These are phyloP conservation scores for Macadamia integrifolia DNA, from an alignment of 164 flowering plant genomes.

Conservation along the genomic window DNA sequence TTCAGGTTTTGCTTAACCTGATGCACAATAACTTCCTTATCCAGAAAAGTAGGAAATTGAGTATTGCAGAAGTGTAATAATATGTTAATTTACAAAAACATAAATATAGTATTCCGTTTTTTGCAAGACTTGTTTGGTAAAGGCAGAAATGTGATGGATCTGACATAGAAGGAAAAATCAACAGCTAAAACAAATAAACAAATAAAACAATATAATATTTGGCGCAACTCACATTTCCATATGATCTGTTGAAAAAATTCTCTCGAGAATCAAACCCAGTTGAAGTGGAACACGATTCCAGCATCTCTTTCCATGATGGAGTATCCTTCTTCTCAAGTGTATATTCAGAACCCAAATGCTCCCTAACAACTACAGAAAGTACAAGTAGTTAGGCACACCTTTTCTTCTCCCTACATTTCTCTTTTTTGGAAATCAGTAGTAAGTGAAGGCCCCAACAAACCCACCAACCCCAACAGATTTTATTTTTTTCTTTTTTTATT, in stretches of 20 bases:
- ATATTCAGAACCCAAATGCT: constrained; percentile 13
- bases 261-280: constrained; percentile 21
- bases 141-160: not conserved
- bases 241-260: constrained; percentile 7
- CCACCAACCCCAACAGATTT: too few relatives aligned
- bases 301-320: constrained; percentile 47
- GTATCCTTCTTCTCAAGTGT: constrained; percentile 24
- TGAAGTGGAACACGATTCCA: constrained; percentile 28
- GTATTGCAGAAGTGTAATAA: not conserved
- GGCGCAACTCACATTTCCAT: constrained; percentile 29
- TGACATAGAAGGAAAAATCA: not conserved
- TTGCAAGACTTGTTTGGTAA: not conserved
- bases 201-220: not conserved
- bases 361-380: constrained; percentile 32
- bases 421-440: too few relatives aligned
- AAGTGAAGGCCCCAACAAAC: too few relatives aligned
- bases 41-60: not conserved
- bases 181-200: not conserved
- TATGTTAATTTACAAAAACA: not conserved
- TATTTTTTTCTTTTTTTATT: too few relatives aligned
- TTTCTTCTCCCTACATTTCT: too few relatives aligned
- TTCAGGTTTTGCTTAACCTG: not conserved
- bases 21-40: not conserved
- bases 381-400: not conserved
- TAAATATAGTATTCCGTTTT: not conserved